phyloP scores from a whole-genome alignment of 129 eudicot genomes.

The Chrysanthemum makinoi region DNA sequence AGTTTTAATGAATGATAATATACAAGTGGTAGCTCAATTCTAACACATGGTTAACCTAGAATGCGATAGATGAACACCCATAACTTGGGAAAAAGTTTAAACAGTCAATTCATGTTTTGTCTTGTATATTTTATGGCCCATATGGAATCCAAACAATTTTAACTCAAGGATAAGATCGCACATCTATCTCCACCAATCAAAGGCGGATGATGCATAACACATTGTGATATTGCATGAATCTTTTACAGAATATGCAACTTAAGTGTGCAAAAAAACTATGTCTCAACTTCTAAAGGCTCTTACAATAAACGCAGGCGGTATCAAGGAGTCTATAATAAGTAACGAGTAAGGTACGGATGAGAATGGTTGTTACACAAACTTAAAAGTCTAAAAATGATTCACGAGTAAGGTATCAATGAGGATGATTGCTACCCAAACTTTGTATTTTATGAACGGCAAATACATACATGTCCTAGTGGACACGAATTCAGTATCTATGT shows the following conservation, averaged over 20 bases:
- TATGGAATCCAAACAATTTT: neutral
- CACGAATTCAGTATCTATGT: neutral
- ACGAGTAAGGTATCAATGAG: too few species aligned
- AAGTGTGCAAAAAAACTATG: neutral
- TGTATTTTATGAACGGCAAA: too few species aligned
- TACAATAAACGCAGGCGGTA: neutral
- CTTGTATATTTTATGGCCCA: neutral
- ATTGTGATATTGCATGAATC: neutral
- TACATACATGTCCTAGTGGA: too few species aligned
- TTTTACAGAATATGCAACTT: neutral
- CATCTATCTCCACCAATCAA: slow-evolving; percentile 12
- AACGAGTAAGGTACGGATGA: neutral
- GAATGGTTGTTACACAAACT: too few species aligned
- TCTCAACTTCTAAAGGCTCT: neutral
- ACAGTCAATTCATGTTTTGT: slow-evolving; percentile 18
- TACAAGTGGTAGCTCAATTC: too few species aligned
- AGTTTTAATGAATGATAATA: too few species aligned
- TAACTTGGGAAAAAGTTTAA: neutral
- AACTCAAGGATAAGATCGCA: slow-evolving; percentile 5
- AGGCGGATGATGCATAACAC: neutral
- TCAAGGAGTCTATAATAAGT: neutral
- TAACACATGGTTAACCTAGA: neutral
- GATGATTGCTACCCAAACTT: too few species aligned
- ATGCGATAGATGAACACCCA: neutral
- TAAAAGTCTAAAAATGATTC: too few species aligned